Percentiles rank a stretch among this genome's conserved stretches.
Evolutionary conservation across 176 grass and related monocot genomes (phyloP).

Genomic region (Saccharum spontaneum): DNA sequence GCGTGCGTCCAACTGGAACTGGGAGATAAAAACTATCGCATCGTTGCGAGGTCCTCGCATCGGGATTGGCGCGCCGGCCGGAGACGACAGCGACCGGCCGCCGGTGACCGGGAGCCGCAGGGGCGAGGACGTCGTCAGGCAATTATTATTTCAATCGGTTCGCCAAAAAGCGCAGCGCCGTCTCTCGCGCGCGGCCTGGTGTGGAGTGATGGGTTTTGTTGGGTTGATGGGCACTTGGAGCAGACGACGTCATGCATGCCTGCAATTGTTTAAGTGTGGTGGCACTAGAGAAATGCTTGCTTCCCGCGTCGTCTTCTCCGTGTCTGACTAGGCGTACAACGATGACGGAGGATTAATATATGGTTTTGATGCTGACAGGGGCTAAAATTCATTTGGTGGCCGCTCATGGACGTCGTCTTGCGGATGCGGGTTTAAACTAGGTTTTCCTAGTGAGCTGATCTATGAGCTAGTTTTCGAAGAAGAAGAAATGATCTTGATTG

Average conservation of each 20-base stretch:
- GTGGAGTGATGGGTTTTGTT: neutral
- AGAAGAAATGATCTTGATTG: neutral
- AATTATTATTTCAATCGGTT: constrained; percentile 13
- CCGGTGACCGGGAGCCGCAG: neutral
- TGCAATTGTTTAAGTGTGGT: constrained; percentile 1
- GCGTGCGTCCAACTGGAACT: too few relatives aligned
- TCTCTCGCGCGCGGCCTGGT: constrained; percentile 23
- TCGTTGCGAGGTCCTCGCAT: constrained; percentile 16
- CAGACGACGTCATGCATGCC: neutral
- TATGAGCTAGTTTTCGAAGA: neutral
- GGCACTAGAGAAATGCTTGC: constrained; percentile 27
- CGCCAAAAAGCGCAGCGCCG: constrained; percentile 31
- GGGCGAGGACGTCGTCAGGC: neutral
- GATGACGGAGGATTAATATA: constrained; percentile 16
- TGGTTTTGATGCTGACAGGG: constrained; percentile 5
- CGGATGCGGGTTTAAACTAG: neutral
- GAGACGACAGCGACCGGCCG: constrained; percentile 17
- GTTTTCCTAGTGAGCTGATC: constrained; percentile 8
- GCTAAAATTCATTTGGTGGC: constrained; percentile 24
- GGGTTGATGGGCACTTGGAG: constrained; percentile 4
- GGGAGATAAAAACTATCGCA: too few relatives aligned
- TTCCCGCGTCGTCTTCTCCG: constrained; percentile 5
- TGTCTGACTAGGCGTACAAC: constrained; percentile 32
- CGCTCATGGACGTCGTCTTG: constrained; percentile 39
- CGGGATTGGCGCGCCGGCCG: constrained; percentile 42